Evolutionary conservation across 257 asterid genomes (phyloP), one percentile per base, ranked within the genome.

Genomic region (Solanum pennellii): DNA sequence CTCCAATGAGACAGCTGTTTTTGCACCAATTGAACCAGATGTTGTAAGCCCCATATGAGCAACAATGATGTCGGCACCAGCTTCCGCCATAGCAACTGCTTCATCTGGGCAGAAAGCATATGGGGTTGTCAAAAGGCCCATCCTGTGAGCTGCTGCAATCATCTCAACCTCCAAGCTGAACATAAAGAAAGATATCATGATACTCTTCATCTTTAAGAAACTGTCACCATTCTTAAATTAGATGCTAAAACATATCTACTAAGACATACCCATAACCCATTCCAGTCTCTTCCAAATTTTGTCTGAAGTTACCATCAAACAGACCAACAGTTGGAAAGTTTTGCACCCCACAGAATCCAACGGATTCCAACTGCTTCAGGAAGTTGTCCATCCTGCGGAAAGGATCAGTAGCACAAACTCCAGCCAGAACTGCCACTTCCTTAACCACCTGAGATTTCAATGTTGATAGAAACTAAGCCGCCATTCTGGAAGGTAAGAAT

Each of bases 1-100:
- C 82, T 94, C 98, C 39, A 97, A 87, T 6, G 99, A 93, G 86
- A 95, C 89, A 83, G 98, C 94, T 35, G 99, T 94, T 93, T 95
- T 89, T 47, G 99, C 99, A 85, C 99, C 99, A 79, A 97, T 94
- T 41, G 98, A 92, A 82, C 99, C 99, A 59, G 98, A 94, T 52
- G 98, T 94, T 3, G 99, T 97, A 79, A 97, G 98, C 88, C 99
- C 99, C 99, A 95, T 95, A 89, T 97, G 98, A 14, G 99, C 99
- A 90, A 97, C 99, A 7, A 95, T 91, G 87, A 97, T 92, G 92
- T 97, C 99, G 59, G 99, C 99, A 89, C 98, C 99, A 42, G 98
- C 98, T 93, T 92, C 90, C 75, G 98, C 96, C 99, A 97, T 97
- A 85, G 94, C 96, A 60, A 74, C 75, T 60, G 98, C 99, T 93